These are phyloP conservation scores for Zea luxurians DNA, from an alignment of 176 grass and related monocot genomes.

Conservation along the genomic window DNA sequence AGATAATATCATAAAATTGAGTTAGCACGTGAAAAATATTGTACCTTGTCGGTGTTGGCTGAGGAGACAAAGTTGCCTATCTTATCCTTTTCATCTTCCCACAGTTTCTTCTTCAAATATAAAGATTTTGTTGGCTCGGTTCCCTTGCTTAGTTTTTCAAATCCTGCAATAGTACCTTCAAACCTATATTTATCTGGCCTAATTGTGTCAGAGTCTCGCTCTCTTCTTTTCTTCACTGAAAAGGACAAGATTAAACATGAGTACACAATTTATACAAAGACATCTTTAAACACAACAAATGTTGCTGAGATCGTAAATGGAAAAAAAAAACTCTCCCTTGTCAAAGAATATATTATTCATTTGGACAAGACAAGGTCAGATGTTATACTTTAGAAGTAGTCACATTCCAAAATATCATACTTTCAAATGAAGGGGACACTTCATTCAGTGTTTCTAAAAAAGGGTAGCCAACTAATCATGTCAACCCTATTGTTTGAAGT, in stretches of 20 bases:
- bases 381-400: neutral
- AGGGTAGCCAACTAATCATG: neutral
- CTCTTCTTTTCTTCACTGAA: conserved; percentile 59
- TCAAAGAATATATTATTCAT: neutral
- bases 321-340: neutral
- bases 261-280: neutral
- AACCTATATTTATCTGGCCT: conserved; percentile 53
- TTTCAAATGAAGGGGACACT: neutral
- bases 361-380: neutral
- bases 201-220: conserved; percentile 42
- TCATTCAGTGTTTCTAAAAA: neutral
- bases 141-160: conserved; percentile 55
- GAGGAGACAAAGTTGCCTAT: conserved; percentile 46
- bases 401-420: neutral
- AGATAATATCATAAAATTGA: neutral
- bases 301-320: neutral
- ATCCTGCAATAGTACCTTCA: conserved; percentile 43
- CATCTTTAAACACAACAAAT: conserved; percentile 31
- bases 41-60: conserved; percentile 52
- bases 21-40: neutral
- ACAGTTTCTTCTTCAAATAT: conserved; percentile 55
- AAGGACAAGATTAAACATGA: conserved; percentile 17
- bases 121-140: conserved; percentile 56
- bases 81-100: conserved; percentile 61
- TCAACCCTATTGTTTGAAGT: conserved; percentile 11